Evolutionary conservation across 192 early-diverging fungal genomes (phyloP).

Genomic region (Thamnidium elegans): DNA sequence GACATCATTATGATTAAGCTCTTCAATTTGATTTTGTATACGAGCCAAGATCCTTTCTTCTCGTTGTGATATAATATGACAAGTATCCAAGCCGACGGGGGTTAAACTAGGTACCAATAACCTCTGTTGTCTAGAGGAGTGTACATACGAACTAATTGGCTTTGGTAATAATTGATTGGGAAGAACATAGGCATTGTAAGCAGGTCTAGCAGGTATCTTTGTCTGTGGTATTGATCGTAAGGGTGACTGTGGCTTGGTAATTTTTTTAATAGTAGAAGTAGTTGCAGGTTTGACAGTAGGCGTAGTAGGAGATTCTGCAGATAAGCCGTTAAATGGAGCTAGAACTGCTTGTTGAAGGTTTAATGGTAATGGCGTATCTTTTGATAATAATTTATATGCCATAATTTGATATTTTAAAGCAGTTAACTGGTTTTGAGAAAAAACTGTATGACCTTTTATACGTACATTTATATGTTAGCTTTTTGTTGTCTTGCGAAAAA

Average conservation of each 20-base stretch:
- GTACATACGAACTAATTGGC: slow-evolving; percentile 44
- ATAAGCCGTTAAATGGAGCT: slow-evolving; percentile 7
- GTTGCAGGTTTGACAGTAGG: slow-evolving; percentile 4
- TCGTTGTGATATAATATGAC: slow-evolving; percentile 71
- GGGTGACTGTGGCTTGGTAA: neutral
- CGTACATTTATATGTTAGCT: neutral
- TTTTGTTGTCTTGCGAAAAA: neutral
- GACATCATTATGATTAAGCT: slow-evolving; percentile 51
- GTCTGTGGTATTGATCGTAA: slow-evolving; percentile 14
- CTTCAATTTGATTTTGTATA: slow-evolving; percentile 78
- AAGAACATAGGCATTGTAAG: slow-evolving; percentile 52
- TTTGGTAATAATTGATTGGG: slow-evolving; percentile 61
- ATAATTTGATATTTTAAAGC: slow-evolving; percentile 79
- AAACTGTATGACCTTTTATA: slow-evolving; percentile 20
- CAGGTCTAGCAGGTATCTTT: slow-evolving; percentile 33
- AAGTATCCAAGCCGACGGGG: slow-evolving; percentile 78
- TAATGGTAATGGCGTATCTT: slow-evolving; percentile 75
- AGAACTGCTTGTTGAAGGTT: slow-evolving; percentile 72
- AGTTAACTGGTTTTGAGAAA: slow-evolving; percentile 62
- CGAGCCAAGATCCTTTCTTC: slow-evolving; percentile 70
- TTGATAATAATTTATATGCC: slow-evolving; percentile 78
- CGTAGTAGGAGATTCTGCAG: slow-evolving; percentile 5
- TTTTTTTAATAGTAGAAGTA: slow-evolving; percentile 24
- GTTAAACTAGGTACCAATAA: slow-evolving; percentile 70
- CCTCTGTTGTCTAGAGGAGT: slow-evolving; percentile 60